Percentiles rank a stretch among this genome's conserved stretches.
These are phyloP conservation scores for Graphiopsis chlorocephala DNA, from an alignment of 2,329 filamentous ascomycete genomes.

Conservation along the genomic window DNA sequence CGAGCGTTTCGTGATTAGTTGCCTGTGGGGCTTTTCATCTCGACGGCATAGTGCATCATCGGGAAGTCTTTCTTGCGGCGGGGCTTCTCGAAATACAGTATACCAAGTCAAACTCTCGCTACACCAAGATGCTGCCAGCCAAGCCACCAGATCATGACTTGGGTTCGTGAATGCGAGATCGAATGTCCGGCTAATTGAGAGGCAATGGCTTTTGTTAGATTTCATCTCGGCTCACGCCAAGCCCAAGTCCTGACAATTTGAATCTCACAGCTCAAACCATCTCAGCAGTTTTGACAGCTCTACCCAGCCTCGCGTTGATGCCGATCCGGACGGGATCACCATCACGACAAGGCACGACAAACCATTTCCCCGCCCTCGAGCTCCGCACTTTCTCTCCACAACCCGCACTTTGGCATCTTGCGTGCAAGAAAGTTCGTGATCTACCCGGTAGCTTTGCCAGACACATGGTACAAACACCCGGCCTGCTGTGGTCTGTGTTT, in stretches of 20 bases:
- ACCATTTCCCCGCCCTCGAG: slow-evolving; percentile 4
- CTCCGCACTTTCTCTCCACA: neutral
- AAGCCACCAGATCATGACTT: neutral
- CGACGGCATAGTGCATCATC: neutral
- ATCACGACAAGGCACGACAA: slow-evolving; percentile 1
- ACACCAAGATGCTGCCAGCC: neutral
- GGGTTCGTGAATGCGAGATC: neutral
- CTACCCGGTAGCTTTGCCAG: slow-evolving; percentile 12
- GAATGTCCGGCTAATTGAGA: slow-evolving; percentile 5
- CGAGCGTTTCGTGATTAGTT: neutral
- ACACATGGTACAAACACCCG: slow-evolving; percentile 7
- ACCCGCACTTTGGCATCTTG: neutral
- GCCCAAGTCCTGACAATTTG: neutral
- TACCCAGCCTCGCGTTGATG: slow-evolving; percentile 2
- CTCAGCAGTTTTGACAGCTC: neutral
- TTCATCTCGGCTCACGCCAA: neutral
- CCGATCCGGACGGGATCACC: slow-evolving; percentile 8
- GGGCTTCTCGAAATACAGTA: neutral
- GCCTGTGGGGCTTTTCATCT: neutral
- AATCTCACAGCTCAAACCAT: neutral
- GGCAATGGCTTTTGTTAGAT: neutral
- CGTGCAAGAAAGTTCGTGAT: neutral
- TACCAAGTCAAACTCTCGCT: neutral
- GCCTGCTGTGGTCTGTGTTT: slow-evolving; percentile 11
- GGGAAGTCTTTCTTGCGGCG: neutral